These are phyloP conservation scores for Euphorbia schlechtendalii DNA, from an alignment of 441 rosid genomes.

Conservation along the genomic window DNA sequence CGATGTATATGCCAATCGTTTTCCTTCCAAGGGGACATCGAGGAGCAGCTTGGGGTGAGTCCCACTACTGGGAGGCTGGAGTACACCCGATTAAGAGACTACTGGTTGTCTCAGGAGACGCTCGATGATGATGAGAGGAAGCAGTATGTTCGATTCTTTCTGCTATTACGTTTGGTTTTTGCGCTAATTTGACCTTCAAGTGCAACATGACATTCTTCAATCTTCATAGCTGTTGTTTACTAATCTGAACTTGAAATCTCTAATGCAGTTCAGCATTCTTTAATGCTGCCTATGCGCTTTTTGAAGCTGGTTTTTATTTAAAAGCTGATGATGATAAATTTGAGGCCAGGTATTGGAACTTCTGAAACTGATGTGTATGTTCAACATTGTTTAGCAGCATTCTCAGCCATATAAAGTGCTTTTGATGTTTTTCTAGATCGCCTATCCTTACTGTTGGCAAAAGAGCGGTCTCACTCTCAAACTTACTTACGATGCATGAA, in stretches of 20 bases:
- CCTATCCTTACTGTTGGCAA: slow-evolving; percentile 67
- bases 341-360: slow-evolving; percentile 65
- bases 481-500: slow-evolving; percentile 94
- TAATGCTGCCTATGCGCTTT: slow-evolving; percentile 76
- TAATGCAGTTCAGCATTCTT: slow-evolving; percentile 71
- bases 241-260: slow-evolving; percentile 8
- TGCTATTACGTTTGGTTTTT: no score
- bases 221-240: not conserved
- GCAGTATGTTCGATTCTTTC: no score
- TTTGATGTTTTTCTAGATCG: slow-evolving; percentile 50
- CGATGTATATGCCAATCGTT: no score
- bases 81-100: no score
- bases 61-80: no score
- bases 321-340: slow-evolving; percentile 93
- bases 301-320: slow-evolving; percentile 79
- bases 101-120: no score
- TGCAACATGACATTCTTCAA: not conserved
- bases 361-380: slow-evolving; percentile 4
- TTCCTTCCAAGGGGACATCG: no score
- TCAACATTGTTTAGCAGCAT: not conserved
- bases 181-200: not conserved
- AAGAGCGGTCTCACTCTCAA: slow-evolving; percentile 70
- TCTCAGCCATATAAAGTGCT: not conserved
- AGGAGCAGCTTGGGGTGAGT: no score
- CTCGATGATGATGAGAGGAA: no score